phyloP scores from a whole-genome alignment of 805 yeast genomes.

The Ogataea pini region DNA sequence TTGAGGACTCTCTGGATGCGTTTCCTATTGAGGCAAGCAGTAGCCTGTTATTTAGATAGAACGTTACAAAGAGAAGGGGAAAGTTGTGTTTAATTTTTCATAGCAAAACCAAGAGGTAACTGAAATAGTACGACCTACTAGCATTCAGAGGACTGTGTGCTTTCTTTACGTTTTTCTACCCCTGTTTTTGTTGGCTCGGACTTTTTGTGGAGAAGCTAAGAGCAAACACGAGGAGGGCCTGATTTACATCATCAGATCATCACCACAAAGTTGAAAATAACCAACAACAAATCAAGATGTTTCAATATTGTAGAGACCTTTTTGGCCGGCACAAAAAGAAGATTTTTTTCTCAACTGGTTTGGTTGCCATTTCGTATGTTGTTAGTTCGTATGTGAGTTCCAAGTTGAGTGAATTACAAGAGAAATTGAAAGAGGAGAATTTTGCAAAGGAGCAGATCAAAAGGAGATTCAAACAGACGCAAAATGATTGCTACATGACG shows the following conservation, averaged over 20 bases:
- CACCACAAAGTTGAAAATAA: too few species aligned
- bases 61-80: slow-evolving; percentile 8
- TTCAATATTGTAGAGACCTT: slow-evolving; percentile 38
- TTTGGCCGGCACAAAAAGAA: slow-evolving; percentile 46
- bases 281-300: too few species aligned
- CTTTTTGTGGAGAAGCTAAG: not conserved
- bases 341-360: slow-evolving; percentile 44
- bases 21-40: slow-evolving; percentile 22
- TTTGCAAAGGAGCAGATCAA: slow-evolving; percentile 69
- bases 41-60: slow-evolving; percentile 14
- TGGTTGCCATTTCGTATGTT: slow-evolving; percentile 46
- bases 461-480: slow-evolving; percentile 87
- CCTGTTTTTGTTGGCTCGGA: too few species aligned
- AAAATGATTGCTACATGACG: slow-evolving; percentile 83
- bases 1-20: not conserved
- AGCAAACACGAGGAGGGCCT: not conserved
- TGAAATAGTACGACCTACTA: too few species aligned
- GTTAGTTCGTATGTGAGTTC: slow-evolving; percentile 43
- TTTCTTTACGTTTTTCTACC: too few species aligned
- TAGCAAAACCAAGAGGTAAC: too few species aligned
- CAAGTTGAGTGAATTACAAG: slow-evolving; percentile 51
- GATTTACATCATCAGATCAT: too few species aligned
- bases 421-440: slow-evolving; percentile 54
- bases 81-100: not conserved
- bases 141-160: too few species aligned